phyloP scores from a whole-genome alignment of 257 asterid genomes.

The Salvia miltiorrhiza region DNA sequence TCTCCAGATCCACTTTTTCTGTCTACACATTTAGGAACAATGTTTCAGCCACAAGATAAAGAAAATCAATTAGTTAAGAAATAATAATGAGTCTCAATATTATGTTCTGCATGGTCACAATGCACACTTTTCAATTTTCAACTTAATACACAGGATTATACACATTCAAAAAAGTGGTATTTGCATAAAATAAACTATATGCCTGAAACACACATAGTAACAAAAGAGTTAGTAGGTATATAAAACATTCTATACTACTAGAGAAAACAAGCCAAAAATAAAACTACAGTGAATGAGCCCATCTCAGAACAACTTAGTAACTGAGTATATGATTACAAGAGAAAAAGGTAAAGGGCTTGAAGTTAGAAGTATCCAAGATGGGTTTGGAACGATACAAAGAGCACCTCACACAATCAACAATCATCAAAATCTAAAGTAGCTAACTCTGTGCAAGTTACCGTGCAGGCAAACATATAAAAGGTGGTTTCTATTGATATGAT shows the following conservation, averaged over 20 bases:
- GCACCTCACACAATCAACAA: background rate
- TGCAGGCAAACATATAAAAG: background rate
- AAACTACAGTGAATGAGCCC: background rate
- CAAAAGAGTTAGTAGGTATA: slow-evolving; percentile 1
- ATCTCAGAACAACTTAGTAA: background rate
- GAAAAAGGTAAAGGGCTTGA: background rate
- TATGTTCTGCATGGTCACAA: slow-evolving; percentile 5
- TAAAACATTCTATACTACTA: background rate
- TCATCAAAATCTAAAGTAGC: slow-evolving; percentile 3
- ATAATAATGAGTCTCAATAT: background rate
- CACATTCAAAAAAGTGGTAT: background rate
- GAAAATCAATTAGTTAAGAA: slow-evolving; percentile 17
- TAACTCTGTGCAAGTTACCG: background rate
- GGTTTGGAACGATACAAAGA: background rate
- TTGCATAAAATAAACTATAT: background rate
- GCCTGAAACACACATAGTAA: background rate
- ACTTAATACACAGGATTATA: background rate
- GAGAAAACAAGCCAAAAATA: slow-evolving; percentile 9
- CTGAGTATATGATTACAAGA: slow-evolving; percentile 8
- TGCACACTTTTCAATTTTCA: slow-evolving; percentile 7
- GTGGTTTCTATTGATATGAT: background rate
- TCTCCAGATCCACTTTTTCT: slow-evolving; percentile 95
- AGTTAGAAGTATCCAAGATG: background rate
- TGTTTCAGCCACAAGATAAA: slow-evolving; percentile 25
- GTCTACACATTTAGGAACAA: slow-evolving; percentile 52